Evolutionary conservation across 2,329 filamentous ascomycete species (phyloP).

Genomic region (Berkeleyomyces basicola): DNA sequence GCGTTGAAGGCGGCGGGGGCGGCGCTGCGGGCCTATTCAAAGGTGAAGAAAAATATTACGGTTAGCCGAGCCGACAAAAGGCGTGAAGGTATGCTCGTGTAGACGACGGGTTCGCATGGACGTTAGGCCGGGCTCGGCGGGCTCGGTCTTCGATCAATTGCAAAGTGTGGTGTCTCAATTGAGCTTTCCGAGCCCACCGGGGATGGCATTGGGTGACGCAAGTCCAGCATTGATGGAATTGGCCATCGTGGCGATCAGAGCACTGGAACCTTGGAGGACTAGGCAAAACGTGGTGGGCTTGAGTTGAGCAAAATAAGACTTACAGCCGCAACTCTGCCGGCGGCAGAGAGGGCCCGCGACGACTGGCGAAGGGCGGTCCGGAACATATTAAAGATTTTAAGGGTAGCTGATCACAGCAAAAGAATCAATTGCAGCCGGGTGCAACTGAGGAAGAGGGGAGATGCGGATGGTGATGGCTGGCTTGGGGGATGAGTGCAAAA

Average conservation of each 20-base stretch:
- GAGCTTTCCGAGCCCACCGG: slow-evolving; percentile 11
- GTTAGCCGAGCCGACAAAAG: slow-evolving; percentile 35
- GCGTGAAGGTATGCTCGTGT: background rate
- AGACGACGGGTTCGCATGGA: slow-evolving; percentile 20
- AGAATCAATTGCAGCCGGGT: slow-evolving; percentile 45
- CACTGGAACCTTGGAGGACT: slow-evolving; percentile 8
- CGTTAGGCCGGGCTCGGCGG: slow-evolving; percentile 2
- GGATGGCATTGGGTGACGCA: slow-evolving; percentile 7
- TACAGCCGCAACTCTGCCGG: slow-evolving; percentile 86
- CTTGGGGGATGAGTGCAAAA: slow-evolving; percentile 16
- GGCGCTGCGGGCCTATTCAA: slow-evolving; percentile 63
- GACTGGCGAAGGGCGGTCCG: slow-evolving; percentile 96
- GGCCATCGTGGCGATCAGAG: slow-evolving; percentile 22
- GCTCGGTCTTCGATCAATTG: slow-evolving; percentile 12
- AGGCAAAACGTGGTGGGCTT: slow-evolving; percentile 4
- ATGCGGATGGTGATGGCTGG: slow-evolving; percentile 16
- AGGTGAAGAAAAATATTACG: slow-evolving; percentile 27
- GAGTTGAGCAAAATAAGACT: slow-evolving; percentile 36
- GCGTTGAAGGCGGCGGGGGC: slow-evolving; percentile 61
- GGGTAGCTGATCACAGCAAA: slow-evolving; percentile 21
- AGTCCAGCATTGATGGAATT: slow-evolving; percentile 29
- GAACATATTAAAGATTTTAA: slow-evolving; percentile 53
- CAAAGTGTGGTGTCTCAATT: slow-evolving; percentile 6
- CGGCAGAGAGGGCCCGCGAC: slow-evolving; percentile 82
- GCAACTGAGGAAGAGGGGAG: slow-evolving; percentile 37